Evolutionary conservation across 1,139 yeast genomes (phyloP), one percentile per base, ranked within the genome.

Genomic region (Diutina siamensis): DNA sequence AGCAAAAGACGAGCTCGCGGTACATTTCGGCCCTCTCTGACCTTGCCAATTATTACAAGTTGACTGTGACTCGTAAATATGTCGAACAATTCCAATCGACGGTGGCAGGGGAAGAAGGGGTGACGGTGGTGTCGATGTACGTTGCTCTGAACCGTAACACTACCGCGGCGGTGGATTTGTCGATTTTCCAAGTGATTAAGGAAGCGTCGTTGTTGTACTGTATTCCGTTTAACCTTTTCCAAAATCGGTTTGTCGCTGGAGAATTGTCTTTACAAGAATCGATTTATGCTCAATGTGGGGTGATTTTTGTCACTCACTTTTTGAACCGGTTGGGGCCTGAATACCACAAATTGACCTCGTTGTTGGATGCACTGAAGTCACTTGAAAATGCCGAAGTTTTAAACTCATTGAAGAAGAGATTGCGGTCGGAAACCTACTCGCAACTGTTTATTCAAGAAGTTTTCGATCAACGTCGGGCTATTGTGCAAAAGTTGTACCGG

Each of bases 121-220:
- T 83, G 49, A 83, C 95, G 33, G 76, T 89, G 48, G 80, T 88
- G 55, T 88, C 97, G 42, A 76, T 88, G 72, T 92, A 92, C 65
- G 76, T 92, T 57, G 76, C 78, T 44, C 83, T 87, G 45, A 67
- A 71, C 48, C 63, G 60, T 51, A 58, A 58, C 42, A 64, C 61
- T 50, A 56, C 52, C 62, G 55, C 61, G 51, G 72, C 72, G 55
- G 76, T 71, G 57, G 89, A 84, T 57, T 74, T 84, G 56, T 82
- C 94, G 28, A 82, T 89, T 52, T 83, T 82, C 63, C 98, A 92
- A 68, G 85, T 92, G 52, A 83, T 86, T 58, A 88, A 87, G 67
- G 98, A 92, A 65, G 95, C 96, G 38, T 87, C 97, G 5, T 74
- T 92, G 57, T 72, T 92, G 55, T 92, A 85, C 65, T 86, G 96